Percentiles rank a stretch among this genome's conserved stretches.
phyloP scores from a whole-genome alignment of 176 grass and related monocot genomes.

The Eragrostis nindensis region DNA sequence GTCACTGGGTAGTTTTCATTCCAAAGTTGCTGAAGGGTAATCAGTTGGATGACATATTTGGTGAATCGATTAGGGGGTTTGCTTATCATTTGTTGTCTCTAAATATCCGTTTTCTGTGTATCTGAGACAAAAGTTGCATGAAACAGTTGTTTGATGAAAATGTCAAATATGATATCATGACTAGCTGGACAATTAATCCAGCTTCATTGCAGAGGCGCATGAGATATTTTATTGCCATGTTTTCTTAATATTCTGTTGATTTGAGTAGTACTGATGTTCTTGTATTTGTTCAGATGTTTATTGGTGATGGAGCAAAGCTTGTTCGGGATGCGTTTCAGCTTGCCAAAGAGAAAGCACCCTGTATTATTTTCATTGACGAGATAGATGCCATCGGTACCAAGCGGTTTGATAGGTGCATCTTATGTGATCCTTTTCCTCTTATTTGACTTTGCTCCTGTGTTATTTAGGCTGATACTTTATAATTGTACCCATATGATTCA shows the following conservation, averaged over 20 bases:
- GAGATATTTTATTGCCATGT: background rate
- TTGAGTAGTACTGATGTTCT: slow-evolving; percentile 3
- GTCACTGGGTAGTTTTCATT: background rate
- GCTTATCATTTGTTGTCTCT: background rate
- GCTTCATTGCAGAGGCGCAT: background rate
- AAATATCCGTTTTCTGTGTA: background rate
- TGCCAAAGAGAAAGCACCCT: slow-evolving; percentile 92
- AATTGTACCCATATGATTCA: background rate
- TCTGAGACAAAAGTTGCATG: background rate
- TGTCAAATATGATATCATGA: background rate
- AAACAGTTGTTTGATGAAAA: background rate
- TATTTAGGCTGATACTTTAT: background rate
- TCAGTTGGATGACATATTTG: background rate
- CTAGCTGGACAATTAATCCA: background rate
- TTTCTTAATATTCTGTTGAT: slow-evolving; percentile 6
- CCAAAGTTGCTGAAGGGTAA: background rate
- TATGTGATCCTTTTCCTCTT: background rate
- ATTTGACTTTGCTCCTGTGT: background rate
- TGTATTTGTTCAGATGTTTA: slow-evolving; percentile 73
- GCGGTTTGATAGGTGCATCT: slow-evolving; percentile 76
- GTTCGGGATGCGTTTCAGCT: slow-evolving; percentile 92
- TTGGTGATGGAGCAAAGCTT: slow-evolving; percentile 94
- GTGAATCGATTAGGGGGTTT: background rate
- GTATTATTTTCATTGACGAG: slow-evolving; percentile 95
- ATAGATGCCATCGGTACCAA: slow-evolving; percentile 97